phyloP scores from a whole-genome alignment of 73 alveolate species.

The Paramecium sexaurelia region DNA sequence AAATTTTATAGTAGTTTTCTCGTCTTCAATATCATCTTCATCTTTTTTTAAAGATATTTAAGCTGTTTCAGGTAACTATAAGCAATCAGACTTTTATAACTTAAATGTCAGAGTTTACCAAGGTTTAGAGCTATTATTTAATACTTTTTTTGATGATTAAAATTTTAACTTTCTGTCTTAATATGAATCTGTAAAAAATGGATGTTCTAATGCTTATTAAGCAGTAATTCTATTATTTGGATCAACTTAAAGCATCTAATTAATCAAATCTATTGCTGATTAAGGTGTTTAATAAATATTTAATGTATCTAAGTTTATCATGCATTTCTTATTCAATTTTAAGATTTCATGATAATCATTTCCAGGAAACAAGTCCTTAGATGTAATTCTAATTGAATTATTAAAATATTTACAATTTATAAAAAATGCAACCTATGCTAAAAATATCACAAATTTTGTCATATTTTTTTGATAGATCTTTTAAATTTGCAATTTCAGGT shows the following conservation, averaged over 20 bases:
- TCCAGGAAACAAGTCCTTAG: constrained; percentile 44
- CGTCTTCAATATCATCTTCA: constrained; percentile 44
- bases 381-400: background rate
- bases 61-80: background rate
- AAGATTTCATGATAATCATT: constrained; percentile 23
- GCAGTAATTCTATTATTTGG: constrained; percentile 85
- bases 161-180: constrained; percentile 1
- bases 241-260: constrained; percentile 75
- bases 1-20: background rate
- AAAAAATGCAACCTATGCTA: constrained; percentile 63
- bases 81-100: background rate
- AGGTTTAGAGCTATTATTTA: background rate
- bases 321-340: constrained; percentile 19
- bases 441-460: constrained; percentile 63
- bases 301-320: background rate
- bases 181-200: constrained; percentile 41
- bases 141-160: background rate
- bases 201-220: constrained; percentile 80
- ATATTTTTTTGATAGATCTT: constrained; percentile 33
- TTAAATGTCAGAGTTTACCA: background rate
- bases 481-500: constrained; percentile 75
- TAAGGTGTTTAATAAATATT: constrained; percentile 7
- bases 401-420: constrained; percentile 44
- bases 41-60: background rate
- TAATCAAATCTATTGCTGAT: constrained; percentile 63